Conservation (phyloP, 1,284 basidiomycete species). For the Trichosporon inkin region DNA sequence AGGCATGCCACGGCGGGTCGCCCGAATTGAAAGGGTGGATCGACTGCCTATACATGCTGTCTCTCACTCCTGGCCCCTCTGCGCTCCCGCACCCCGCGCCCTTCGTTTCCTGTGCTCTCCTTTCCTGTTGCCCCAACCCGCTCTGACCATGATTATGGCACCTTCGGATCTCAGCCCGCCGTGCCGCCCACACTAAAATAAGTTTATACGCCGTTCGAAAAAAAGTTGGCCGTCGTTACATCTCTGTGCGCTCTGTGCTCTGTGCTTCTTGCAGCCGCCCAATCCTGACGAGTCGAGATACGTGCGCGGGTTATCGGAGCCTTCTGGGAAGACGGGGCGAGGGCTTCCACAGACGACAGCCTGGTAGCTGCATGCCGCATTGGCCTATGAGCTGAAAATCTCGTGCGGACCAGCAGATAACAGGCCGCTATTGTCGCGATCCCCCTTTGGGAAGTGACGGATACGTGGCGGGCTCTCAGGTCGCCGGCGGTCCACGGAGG, state of each 20-base stretch:
- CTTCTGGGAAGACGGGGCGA: no score
- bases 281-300: no score
- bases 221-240: slow-evolving; percentile 4
- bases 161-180: not conserved
- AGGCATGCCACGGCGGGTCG: not conserved
- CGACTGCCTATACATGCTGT: not conserved
- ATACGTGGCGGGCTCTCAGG: slow-evolving; percentile 2
- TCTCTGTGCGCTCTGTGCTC: not conserved
- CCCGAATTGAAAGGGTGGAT: not conserved
- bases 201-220: slow-evolving; percentile 5
- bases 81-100: no score
- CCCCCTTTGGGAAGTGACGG: not conserved
- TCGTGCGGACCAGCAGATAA: not conserved
- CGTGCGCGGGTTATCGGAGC: no score
- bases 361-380: not conserved
- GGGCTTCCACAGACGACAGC: not conserved
- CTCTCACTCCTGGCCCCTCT: not conserved
- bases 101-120: no score
- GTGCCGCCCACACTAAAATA: slow-evolving; percentile 1
- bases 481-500: not conserved
- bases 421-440: not conserved
- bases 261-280: no score
- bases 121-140: no score
- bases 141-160: not conserved
- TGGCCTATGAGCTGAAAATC: not conserved